A percentile compares a stretch with the other conserved stretches of the same genome.
phyloP scores from a whole-genome alignment of 2,329 filamentous ascomycete genomes.

The Aspergillus sp. region DNA sequence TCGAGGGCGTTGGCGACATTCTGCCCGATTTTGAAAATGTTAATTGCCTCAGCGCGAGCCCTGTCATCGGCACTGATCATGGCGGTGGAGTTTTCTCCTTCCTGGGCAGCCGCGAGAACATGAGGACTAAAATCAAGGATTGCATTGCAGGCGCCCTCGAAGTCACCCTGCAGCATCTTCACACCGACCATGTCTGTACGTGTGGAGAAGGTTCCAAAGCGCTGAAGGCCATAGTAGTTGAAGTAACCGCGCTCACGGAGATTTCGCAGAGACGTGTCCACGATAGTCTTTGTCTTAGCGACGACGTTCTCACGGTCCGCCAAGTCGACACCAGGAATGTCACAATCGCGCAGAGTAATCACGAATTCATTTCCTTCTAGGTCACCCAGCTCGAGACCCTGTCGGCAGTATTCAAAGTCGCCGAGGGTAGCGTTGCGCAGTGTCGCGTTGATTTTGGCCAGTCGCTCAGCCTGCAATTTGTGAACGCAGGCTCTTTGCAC shows the following conservation, averaged over 20 bases:
- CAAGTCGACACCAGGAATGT: constrained; percentile 48
- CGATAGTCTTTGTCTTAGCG: constrained; percentile 42
- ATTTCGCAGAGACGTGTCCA: constrained; percentile 56
- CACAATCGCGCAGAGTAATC: constrained; percentile 83
- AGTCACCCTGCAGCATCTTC: constrained; percentile 76
- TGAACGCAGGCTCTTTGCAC: constrained; percentile 72
- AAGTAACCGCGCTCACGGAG: constrained; percentile 77
- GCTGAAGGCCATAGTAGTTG: constrained; percentile 97
- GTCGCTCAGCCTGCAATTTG: constrained; percentile 55
- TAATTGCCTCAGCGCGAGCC: constrained; percentile 71
- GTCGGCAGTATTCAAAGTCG: constrained; percentile 71
- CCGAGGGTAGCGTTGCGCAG: constrained; percentile 64
- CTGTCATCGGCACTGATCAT: constrained; percentile 70
- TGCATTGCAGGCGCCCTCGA: constrained; percentile 71
- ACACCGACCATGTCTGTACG: constrained; percentile 82
- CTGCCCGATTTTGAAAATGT: constrained; percentile 63
- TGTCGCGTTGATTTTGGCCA: constrained; percentile 60
- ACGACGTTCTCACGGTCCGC: constrained; percentile 44
- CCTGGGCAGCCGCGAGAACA: constrained; percentile 53
- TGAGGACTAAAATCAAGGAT: constrained; percentile 69
- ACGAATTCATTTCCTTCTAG: constrained; percentile 87
- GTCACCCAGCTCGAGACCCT: constrained; percentile 75
- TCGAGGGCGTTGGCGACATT: constrained; percentile 58
- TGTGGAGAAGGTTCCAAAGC: constrained; percentile 83
- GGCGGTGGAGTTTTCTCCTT: constrained; percentile 36